Conservation (phyloP, 1,139 yeast genomes). For the Sugiyamaella sp. region DNA sequence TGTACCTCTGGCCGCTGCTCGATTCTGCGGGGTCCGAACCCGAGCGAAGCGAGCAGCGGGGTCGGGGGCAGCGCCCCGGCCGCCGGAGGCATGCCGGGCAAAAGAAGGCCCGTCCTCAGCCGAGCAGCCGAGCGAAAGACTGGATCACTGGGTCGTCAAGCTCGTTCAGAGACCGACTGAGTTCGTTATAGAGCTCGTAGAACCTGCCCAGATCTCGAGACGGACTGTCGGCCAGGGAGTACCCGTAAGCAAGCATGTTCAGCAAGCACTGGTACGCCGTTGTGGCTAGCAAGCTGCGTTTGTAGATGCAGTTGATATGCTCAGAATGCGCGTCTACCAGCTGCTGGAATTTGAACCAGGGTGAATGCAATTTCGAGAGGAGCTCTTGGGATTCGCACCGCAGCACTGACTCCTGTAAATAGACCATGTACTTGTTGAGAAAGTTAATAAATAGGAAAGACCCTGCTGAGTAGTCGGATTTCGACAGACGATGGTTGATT, state of each 20-base stretch:
- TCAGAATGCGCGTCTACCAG: constrained; percentile 8
- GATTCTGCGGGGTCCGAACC: no score
- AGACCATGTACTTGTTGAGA: constrained; percentile 15
- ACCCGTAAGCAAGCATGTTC: constrained; percentile 6
- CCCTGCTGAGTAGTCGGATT: not conserved
- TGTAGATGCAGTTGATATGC: constrained; percentile 1
- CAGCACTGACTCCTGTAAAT: constrained; percentile 18
- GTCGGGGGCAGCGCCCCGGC: no score
- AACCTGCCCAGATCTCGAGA: not conserved
- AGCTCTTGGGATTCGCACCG: constrained; percentile 5
- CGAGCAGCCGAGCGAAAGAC: constrained; percentile 7
- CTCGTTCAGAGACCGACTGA: not conserved
- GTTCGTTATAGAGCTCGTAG: not conserved
- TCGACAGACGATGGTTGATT: not conserved
- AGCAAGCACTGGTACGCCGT: not conserved
- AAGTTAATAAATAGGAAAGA: constrained; percentile 13
- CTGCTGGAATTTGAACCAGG: constrained; percentile 13
- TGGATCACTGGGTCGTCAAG: constrained; percentile 7
- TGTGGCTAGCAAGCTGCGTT: constrained; percentile 9
- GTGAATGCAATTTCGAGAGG: constrained; percentile 4
- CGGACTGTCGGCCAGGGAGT: not conserved
- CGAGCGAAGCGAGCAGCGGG: no score
- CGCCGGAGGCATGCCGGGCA: not conserved
- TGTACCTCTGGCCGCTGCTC: no score
- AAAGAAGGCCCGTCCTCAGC: not conserved